A percentile compares a stretch with the other conserved stretches of the same genome.
Evolutionary conservation across 495 filamentous ascomycete genomes (phyloP).

Genomic region (Aspergillus bertholletiae): DNA sequence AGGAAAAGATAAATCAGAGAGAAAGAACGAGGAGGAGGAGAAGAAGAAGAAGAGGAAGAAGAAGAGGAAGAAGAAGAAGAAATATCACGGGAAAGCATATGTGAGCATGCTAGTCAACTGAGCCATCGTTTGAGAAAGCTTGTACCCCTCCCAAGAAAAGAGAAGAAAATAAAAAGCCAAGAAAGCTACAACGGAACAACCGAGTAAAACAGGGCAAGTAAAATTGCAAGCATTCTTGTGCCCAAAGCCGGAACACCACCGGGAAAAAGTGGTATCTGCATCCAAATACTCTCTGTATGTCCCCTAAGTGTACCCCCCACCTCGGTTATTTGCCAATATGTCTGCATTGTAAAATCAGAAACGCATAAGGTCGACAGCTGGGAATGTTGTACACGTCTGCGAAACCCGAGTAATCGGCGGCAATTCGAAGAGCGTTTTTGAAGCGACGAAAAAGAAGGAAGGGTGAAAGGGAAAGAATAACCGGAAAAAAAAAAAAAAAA

Average conservation of each 20-base stretch:
- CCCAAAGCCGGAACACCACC: background rate
- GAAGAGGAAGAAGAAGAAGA: background rate
- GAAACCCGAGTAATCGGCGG: conserved; percentile 18
- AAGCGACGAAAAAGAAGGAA: background rate
- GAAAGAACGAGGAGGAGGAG: background rate
- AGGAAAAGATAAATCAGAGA: background rate
- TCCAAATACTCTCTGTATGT: background rate
- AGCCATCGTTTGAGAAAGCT: background rate
- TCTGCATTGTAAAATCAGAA: background rate
- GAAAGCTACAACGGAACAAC: background rate
- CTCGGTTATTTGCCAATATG: background rate
- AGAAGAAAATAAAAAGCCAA: background rate
- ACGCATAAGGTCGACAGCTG: conserved; percentile 27
- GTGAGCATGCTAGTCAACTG: background rate
- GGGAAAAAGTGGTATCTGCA: background rate
- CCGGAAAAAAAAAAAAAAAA: conserved; percentile 10
- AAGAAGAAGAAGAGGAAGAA: background rate
- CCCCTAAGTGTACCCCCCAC: background rate
- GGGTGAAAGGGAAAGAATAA: conserved; percentile 1
- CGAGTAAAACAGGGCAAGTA: background rate
- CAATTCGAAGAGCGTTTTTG: conserved; percentile 17
- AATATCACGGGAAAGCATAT: background rate
- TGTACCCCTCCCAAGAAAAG: background rate
- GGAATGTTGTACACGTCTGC: conserved; percentile 25
- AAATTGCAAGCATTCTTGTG: background rate